phyloP scores from a whole-genome alignment of 805 yeast genomes.

The Starmerella apicola region DNA sequence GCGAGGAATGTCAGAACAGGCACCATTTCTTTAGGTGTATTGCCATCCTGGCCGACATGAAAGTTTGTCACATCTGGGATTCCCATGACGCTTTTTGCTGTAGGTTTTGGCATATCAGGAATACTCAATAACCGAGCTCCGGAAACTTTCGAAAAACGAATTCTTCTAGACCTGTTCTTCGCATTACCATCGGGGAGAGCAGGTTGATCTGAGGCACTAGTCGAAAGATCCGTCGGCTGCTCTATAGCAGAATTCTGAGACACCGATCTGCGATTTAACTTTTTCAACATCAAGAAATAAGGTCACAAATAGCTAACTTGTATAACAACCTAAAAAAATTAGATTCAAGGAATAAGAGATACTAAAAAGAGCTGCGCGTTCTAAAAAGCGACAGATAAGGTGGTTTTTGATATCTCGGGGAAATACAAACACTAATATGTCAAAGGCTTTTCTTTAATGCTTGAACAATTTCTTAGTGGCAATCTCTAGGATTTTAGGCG shows the following conservation, averaged over 20 bases:
- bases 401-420: too few relatives aligned
- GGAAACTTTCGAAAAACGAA: not conserved
- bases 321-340: too few relatives aligned
- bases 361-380: too few relatives aligned
- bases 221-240: conserved; percentile 1
- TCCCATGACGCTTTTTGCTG: conserved; percentile 4
- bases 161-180: not conserved
- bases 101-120: not conserved
- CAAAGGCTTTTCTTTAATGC: too few relatives aligned
- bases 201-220: conserved; percentile 4
- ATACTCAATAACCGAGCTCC: not conserved
- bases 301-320: too few relatives aligned
- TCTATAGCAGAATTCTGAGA: conserved; percentile 5
- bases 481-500: too few relatives aligned
- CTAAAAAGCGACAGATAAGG: too few relatives aligned
- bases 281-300: conserved; percentile 4
- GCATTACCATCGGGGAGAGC: not conserved
- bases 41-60: conserved; percentile 12
- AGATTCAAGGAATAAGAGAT: too few relatives aligned
- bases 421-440: too few relatives aligned
- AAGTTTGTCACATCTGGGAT: conserved; percentile 5
- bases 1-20: conserved; percentile 61
- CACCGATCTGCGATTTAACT: conserved; percentile 6
- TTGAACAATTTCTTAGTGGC: too few relatives aligned
- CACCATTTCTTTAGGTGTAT: conserved; percentile 49